Percentiles rank a stretch among this genome's conserved stretches.
These are phyloP conservation scores for Candida oleophila DNA, from an alignment of 805 yeast genomes.

Conservation along the genomic window DNA sequence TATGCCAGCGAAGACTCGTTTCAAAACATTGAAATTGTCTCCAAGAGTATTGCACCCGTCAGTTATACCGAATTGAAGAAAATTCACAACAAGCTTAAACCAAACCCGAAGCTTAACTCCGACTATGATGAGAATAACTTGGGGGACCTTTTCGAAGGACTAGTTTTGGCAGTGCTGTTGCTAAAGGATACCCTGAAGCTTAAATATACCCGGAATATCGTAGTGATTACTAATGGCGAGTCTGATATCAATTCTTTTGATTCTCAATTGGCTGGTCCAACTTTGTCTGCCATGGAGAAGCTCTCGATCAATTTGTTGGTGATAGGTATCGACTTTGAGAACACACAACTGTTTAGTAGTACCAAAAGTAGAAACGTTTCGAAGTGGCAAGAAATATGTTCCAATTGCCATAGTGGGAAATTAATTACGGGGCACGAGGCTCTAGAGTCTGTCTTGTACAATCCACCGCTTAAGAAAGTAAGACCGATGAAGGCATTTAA, in stretches of 20 bases:
- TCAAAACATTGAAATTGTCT: conserved; percentile 18
- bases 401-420: conserved; percentile 8
- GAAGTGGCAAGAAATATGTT: conserved; percentile 10
- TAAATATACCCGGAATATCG: conserved; percentile 36
- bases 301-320: conserved; percentile 16
- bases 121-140: conserved; percentile 8
- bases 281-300: conserved; percentile 12
- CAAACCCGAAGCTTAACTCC: conserved; percentile 4
- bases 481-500: conserved; percentile 47
- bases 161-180: conserved; percentile 35
- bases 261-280: conserved; percentile 11
- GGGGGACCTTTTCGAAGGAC: conserved; percentile 26
- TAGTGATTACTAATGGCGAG: conserved; percentile 30
- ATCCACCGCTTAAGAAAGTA: conserved; percentile 35
- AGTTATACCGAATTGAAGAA: conserved; percentile 16
- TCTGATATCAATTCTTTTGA: conserved; percentile 14
- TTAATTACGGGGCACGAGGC: conserved; percentile 13
- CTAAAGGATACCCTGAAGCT: conserved; percentile 27
- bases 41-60: conserved; percentile 18
- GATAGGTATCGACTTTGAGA: conserved; percentile 13
- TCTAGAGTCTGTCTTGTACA: conserved; percentile 13
- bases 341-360: background rate
- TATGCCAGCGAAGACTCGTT: conserved; percentile 11
- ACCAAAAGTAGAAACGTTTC: conserved; percentile 7
- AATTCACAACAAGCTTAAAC: conserved; percentile 9